Conservation (phyloP, 176 grass and related monocot species). For the Neostapfia colusana region DNA sequence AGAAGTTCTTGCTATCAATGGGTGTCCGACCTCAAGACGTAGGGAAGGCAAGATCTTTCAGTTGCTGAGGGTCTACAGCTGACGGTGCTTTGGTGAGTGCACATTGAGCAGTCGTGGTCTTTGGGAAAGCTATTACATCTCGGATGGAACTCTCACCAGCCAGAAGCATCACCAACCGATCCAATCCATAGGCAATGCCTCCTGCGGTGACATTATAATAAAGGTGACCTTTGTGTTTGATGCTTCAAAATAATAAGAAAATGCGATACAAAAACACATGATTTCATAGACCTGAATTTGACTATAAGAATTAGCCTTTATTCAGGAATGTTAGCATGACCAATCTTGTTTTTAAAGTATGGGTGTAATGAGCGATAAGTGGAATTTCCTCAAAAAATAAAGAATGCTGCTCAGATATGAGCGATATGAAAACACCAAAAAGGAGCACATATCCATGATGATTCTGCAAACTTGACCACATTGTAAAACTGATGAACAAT, state of each 20-base stretch:
- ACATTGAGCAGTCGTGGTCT: slow-evolving; percentile 91
- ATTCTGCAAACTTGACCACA: background rate
- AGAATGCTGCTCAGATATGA: background rate
- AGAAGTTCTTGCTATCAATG: background rate
- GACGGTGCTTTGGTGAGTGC: slow-evolving; percentile 88
- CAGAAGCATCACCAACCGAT: slow-evolving; percentile 94
- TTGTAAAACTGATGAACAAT: slow-evolving; percentile 14
- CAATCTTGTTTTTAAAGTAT: background rate
- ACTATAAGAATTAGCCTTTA: background rate
- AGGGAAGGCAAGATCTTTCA: slow-evolving; percentile 70
- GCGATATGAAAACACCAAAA: slow-evolving; percentile 8
- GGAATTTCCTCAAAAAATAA: background rate
- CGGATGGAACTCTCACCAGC: slow-evolving; percentile 77
- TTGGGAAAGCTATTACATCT: slow-evolving; percentile 94
- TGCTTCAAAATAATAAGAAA: background rate
- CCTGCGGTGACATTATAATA: slow-evolving; percentile 40
- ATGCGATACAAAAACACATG: background rate
- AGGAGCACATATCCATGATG: background rate
- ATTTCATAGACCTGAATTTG: background rate
- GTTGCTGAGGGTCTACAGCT: slow-evolving; percentile 67
- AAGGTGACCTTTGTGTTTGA: background rate
- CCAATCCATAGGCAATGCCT: slow-evolving; percentile 94
- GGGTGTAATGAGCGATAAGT: background rate
- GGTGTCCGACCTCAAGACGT: background rate
- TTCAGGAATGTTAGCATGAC: background rate